phyloP scores from a whole-genome alignment of 2,329 filamentous ascomycete genomes.

The Cephalotrichum gorgonifer region DNA sequence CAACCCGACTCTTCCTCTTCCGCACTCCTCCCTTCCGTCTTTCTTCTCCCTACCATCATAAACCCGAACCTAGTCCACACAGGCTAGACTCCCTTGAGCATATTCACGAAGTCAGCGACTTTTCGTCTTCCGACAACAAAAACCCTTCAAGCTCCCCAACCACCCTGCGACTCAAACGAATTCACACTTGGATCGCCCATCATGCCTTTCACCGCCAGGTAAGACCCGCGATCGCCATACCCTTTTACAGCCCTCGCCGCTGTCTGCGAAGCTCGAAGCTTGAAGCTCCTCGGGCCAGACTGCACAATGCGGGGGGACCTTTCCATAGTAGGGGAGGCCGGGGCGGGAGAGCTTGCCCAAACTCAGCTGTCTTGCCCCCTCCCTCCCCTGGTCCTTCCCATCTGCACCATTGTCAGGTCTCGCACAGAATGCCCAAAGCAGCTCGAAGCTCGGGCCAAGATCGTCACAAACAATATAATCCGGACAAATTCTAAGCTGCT shows the following conservation, averaged over 20 bases:
- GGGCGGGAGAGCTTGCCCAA: too few relatives aligned
- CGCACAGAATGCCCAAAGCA: too few relatives aligned
- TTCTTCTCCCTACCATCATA: not conserved
- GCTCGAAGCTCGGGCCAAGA: too few relatives aligned
- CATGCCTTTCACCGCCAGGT: constrained; percentile 52
- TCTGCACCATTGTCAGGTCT: too few relatives aligned
- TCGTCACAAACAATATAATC: too few relatives aligned
- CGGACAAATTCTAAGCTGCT: not conserved
- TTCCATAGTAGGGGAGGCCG: too few relatives aligned
- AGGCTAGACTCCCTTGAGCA: too few relatives aligned
- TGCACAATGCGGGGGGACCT: too few relatives aligned
- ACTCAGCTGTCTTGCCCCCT: too few relatives aligned
- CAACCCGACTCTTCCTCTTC: not conserved
- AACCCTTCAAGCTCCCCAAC: not conserved
- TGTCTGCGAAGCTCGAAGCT: not conserved
- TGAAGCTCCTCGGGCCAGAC: not conserved
- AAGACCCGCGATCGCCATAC: constrained; percentile 16
- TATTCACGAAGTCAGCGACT: not conserved
- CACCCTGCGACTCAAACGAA: not conserved
- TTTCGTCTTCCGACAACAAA: not conserved
- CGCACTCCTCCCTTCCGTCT: not conserved
- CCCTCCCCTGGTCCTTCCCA: too few relatives aligned
- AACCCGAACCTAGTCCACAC: not conserved
- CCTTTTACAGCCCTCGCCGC: not conserved
- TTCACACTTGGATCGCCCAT: constrained; percentile 16